These are phyloP conservation scores for Fusarium annulatum DNA, from an alignment of 2,329 filamentous ascomycete genomes.

Conservation along the genomic window DNA sequence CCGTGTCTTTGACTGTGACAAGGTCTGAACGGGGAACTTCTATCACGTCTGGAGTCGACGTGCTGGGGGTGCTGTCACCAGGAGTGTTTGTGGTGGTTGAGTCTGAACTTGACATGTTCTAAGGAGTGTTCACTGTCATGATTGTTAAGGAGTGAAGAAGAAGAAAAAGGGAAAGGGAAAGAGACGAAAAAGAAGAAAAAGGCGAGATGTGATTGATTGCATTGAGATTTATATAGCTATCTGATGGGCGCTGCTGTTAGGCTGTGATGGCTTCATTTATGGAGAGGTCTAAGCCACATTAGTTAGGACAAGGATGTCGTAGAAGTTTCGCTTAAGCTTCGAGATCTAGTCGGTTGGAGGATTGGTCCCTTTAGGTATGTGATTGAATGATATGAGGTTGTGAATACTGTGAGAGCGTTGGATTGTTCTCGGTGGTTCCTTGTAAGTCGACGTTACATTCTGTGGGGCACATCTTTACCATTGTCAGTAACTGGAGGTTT, in stretches of 20 bases:
- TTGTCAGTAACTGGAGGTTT: background rate
- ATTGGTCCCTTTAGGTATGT: background rate
- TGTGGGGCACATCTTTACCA: conserved; percentile 3
- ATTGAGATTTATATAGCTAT: conserved; percentile 8
- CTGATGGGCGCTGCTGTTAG: background rate
- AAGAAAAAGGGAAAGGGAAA: background rate
- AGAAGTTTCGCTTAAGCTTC: conserved; percentile 9
- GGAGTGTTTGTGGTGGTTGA: background rate
- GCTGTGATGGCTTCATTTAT: background rate
- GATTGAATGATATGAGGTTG: background rate
- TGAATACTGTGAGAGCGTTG: background rate
- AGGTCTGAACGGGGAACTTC: conserved; percentile 23
- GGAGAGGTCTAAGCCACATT: background rate
- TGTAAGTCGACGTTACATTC: background rate
- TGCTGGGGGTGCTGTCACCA: background rate
- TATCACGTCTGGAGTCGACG: conserved; percentile 17
- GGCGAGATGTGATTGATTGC: background rate
- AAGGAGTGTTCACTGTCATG: background rate
- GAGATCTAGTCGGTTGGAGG: background rate
- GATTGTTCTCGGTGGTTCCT: conserved; percentile 22
- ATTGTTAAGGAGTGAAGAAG: background rate
- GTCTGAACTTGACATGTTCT: conserved; percentile 14
- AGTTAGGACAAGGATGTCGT: background rate
- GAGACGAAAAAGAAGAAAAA: background rate
- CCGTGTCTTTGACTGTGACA: conserved; percentile 4